A percentile compares a stretch with the other conserved stretches of the same genome.
Conservation (phyloP, 352 stramenopile species). For the Phytophthora capsici region DNA sequence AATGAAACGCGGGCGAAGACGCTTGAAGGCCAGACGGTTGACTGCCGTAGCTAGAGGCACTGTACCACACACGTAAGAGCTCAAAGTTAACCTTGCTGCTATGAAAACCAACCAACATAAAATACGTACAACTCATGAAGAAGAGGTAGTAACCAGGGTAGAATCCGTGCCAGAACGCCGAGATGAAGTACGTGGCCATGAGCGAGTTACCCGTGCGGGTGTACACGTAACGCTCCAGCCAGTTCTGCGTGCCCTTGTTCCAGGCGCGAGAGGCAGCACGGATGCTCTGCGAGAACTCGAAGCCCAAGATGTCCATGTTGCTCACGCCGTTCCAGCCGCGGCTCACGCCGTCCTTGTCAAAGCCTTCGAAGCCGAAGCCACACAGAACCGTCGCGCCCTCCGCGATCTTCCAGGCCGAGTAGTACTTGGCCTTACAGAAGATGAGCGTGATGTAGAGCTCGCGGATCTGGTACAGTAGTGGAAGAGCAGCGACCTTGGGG, state of each 20-base stretch:
- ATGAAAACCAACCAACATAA: not conserved
- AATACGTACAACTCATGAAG: slow-evolving; percentile 84
- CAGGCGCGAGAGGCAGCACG: slow-evolving; percentile 89
- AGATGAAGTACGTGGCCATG: slow-evolving; percentile 94
- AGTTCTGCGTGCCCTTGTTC: slow-evolving; percentile 98
- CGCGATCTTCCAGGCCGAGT: slow-evolving; percentile 95
- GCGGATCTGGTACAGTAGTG: slow-evolving; percentile 67
- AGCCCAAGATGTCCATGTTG: slow-evolving; percentile 97
- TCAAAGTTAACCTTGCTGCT: not conserved
- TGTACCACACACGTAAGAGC: slow-evolving; percentile 15
- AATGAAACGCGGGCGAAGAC: slow-evolving; percentile 72
- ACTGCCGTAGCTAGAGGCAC: slow-evolving; percentile 73
- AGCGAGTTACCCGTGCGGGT: slow-evolving; percentile 94
- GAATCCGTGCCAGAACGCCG: slow-evolving; percentile 98
- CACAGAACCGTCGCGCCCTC: slow-evolving; percentile 85
- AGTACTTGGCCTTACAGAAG: slow-evolving; percentile 95
- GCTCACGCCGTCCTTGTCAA: slow-evolving; percentile 83
- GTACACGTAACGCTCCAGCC: slow-evolving; percentile 98
- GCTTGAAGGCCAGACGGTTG: slow-evolving; percentile 70
- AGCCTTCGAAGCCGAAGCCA: slow-evolving; percentile 95
- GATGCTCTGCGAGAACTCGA: slow-evolving; percentile 94
- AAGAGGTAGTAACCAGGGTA: slow-evolving; percentile 98
- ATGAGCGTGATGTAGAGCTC: slow-evolving; percentile 92
- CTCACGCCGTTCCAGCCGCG: slow-evolving; percentile 95
- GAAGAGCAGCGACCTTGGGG: slow-evolving; percentile 49